Percentiles rank a stretch among this genome's conserved stretches.
These are phyloP conservation scores for Trichoderma harzianum DNA, from an alignment of 2,329 filamentous ascomycete genomes.

Conservation along the genomic window DNA sequence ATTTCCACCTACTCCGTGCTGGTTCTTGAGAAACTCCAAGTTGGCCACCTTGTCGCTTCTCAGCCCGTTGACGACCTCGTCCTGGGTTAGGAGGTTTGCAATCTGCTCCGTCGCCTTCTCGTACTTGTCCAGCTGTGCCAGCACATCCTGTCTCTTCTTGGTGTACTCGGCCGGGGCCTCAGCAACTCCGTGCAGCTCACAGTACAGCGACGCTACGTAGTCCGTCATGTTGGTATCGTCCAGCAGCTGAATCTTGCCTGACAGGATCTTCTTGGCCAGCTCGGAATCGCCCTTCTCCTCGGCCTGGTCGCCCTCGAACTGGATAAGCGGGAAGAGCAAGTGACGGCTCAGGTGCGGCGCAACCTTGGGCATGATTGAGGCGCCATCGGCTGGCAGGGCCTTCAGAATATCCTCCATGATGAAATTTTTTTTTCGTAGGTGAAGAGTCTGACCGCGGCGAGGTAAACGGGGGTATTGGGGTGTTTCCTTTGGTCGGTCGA, in stretches of 20 bases:
- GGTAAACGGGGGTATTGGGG: background rate
- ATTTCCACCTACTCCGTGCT: conserved; percentile 69
- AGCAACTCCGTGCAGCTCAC: conserved; percentile 78
- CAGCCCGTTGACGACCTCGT: conserved; percentile 86
- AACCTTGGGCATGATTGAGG: conserved; percentile 83
- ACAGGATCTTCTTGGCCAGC: conserved; percentile 66
- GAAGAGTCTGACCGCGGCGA: background rate
- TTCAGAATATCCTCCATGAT: conserved; percentile 42
- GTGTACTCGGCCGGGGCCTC: conserved; percentile 80
- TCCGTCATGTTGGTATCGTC: conserved; percentile 99
- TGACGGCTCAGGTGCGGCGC: conserved; percentile 92
- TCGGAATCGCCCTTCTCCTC: conserved; percentile 64
- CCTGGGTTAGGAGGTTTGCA: conserved; percentile 77
- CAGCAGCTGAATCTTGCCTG: conserved; percentile 88
- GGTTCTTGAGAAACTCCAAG: conserved; percentile 95
- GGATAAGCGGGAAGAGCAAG: conserved; percentile 91
- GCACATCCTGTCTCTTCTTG: conserved; percentile 84
- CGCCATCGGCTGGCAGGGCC: conserved; percentile 61
- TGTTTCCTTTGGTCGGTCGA: background rate
- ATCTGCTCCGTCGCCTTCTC: conserved; percentile 88
- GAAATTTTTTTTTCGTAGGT: background rate
- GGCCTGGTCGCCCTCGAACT: conserved; percentile 81
- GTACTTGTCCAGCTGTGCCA: conserved; percentile 76
- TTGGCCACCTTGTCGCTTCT: conserved; percentile 98
- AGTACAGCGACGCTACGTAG: conserved; percentile 89